These are phyloP conservation scores for Ceratonia siliqua DNA, from an alignment of 306 rosid genomes.

Conservation along the genomic window DNA sequence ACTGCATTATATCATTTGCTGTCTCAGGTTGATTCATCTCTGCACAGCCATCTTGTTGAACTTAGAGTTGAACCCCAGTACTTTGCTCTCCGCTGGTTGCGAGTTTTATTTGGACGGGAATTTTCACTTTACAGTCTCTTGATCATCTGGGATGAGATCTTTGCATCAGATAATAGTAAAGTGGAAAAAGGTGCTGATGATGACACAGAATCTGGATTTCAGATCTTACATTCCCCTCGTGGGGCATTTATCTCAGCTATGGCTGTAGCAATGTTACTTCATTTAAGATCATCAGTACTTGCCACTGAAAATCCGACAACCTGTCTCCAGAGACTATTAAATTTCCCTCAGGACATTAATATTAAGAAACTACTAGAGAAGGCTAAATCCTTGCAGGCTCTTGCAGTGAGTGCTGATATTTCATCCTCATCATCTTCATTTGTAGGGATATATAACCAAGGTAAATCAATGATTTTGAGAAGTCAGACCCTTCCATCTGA, in stretches of 20 bases:
- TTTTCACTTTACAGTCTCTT: slow-evolving; percentile 79
- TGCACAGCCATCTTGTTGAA: slow-evolving; percentile 88
- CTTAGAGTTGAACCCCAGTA: slow-evolving; percentile 98
- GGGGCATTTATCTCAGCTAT: slow-evolving; percentile 84
- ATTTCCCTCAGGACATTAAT: slow-evolving; percentile 71
- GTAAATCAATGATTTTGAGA: slow-evolving; percentile 48
- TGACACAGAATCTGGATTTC: slow-evolving; percentile 52
- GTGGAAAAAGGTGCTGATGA: slow-evolving; percentile 45
- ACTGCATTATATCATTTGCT: slow-evolving; percentile 78
- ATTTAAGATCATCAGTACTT: slow-evolving; percentile 87
- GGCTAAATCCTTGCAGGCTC: slow-evolving; percentile 81
- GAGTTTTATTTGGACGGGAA: slow-evolving; percentile 93
- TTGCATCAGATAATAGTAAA: slow-evolving; percentile 69
- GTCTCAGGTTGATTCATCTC: slow-evolving; percentile 76
- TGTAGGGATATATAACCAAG: slow-evolving; percentile 40
- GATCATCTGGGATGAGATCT: slow-evolving; percentile 92
- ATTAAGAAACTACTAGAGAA: slow-evolving; percentile 72
- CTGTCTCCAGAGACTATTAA: slow-evolving; percentile 89
- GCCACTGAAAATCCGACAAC: slow-evolving; percentile 90
- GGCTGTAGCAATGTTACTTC: slow-evolving; percentile 90
- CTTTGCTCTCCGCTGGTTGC: slow-evolving; percentile 94
- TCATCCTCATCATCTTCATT: slow-evolving; percentile 49
- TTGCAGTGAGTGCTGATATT: slow-evolving; percentile 62
- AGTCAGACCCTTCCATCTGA: slow-evolving; percentile 57
- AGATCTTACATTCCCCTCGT: slow-evolving; percentile 71